A percentile compares a stretch with the other conserved stretches of the same genome.
Evolutionary conservation across 2,329 filamentous ascomycete genomes (phyloP).

Genomic region (Gliomastix tumulicola): DNA sequence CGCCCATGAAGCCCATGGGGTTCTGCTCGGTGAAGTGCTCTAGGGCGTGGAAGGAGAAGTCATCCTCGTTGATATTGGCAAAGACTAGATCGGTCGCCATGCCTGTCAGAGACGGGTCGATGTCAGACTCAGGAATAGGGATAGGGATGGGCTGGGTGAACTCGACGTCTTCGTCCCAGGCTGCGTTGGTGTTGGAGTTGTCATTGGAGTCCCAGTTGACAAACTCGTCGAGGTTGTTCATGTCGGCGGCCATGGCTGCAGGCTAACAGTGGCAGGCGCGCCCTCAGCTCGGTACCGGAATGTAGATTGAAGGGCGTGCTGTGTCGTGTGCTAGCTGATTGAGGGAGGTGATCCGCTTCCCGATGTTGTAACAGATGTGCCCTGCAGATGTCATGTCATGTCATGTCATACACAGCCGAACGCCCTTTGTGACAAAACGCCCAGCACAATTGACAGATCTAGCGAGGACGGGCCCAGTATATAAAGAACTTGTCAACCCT

Average conservation of each 20-base stretch:
- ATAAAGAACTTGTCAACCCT: too few relatives aligned
- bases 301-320: slow-evolving; percentile 1
- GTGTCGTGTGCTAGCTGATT: too few relatives aligned
- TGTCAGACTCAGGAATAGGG: slow-evolving; percentile 1
- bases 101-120: slow-evolving; percentile 20
- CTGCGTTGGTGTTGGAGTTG: slow-evolving; percentile 6
- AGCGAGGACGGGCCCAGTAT: too few relatives aligned
- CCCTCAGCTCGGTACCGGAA: too few relatives aligned
- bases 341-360: too few relatives aligned
- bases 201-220: slow-evolving; percentile 50
- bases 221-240: slow-evolving; percentile 55
- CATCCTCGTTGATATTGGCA: slow-evolving; percentile 49
- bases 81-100: slow-evolving; percentile 40
- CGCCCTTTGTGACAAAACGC: too few relatives aligned
- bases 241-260: slow-evolving; percentile 18
- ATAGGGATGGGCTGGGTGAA: too few relatives aligned
- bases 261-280: too few relatives aligned
- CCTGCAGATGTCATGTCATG: too few relatives aligned
- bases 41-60: slow-evolving; percentile 52
- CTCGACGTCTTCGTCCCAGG: slow-evolving; percentile 19
- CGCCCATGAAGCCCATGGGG: slow-evolving; percentile 12
- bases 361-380: too few relatives aligned
- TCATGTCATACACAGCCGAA: too few relatives aligned
- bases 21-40: slow-evolving; percentile 41
- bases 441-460: too few relatives aligned